These are phyloP conservation scores for Zelonia costaricensis DNA, from an alignment of 208 protist species.

Conservation along the genomic window DNA sequence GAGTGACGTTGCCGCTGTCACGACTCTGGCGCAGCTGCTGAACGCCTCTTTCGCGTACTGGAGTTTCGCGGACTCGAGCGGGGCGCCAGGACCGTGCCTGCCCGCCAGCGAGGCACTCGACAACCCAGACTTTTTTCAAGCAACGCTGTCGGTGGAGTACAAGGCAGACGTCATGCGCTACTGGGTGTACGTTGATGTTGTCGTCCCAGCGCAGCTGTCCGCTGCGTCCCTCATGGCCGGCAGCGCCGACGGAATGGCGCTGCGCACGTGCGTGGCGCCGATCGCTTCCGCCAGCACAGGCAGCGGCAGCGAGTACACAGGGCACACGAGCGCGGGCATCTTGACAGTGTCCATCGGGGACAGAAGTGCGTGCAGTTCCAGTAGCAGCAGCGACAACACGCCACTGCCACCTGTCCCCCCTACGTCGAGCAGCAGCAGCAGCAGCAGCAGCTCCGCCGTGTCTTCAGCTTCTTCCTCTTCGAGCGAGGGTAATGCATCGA, in stretches of 20 bases:
- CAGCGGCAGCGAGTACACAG: slow-evolving; percentile 1
- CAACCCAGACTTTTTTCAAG: not conserved
- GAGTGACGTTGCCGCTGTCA: not conserved
- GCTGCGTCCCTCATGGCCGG: not conserved
- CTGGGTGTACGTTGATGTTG: slow-evolving; percentile 1
- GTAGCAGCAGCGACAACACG: not conserved
- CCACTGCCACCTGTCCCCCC: not conserved
- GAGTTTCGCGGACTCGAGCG: not conserved
- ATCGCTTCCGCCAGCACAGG: not conserved
- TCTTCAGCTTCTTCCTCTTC: no score
- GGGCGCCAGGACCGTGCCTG: not conserved
- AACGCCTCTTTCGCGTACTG: slow-evolving; percentile 1
- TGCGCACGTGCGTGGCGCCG: not conserved
- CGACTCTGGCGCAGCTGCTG: not conserved
- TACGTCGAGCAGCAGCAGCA: not conserved
- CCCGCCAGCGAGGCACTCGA: not conserved
- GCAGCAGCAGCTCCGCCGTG: not conserved
- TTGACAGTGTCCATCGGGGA: not conserved
- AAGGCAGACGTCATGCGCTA: not conserved
- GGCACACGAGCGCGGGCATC: not conserved
- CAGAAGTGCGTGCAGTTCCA: not conserved
- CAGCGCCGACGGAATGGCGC: not conserved
- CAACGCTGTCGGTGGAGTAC: not conserved
- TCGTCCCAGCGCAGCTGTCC: not conserved
- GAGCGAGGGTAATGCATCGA: no score